Evolutionary conservation across 176 grass and related monocot genomes (phyloP), one percentile per base, ranked within the genome.

Genomic region (Aegilops bicornis): DNA sequence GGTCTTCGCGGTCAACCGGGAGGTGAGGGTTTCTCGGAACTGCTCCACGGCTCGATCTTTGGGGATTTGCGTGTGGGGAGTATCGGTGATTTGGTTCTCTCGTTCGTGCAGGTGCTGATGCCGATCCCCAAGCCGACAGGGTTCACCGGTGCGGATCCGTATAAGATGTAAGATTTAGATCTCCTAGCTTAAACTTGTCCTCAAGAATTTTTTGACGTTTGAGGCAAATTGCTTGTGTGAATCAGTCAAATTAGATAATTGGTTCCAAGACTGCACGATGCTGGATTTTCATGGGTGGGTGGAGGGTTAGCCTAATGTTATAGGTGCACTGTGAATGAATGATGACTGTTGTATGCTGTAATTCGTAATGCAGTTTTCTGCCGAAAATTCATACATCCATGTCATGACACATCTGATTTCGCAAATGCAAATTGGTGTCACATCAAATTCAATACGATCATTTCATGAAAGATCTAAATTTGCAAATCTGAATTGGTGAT

Each of bases 121-220:
- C 94, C 97, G 52, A 99, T 99, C 47, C 62, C 92, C 16, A 94
- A 96, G 87, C 97, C 97, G 15, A 93, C 87, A 2, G 97, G 89
- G 64, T 99, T 89, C 73, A 99, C 94, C 22, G 97, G 94, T 17
- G 90, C 97, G 29, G 94, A 99, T 99, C 92, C 97, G 3, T 99
- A 99, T 78, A 99, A 99, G 80, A 87, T 99, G 97, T 85, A 73
- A 17, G 17, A 69, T 87, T 35, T 36, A 11, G 73, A 79, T 56
- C 15, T 52, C 67, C 5, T 40, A 31, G 30, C 59, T 72, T 78
- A 36, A 58, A 19, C 65, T 59, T 78, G 64, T 20, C n/a, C 77
- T 32, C 15, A 4, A 35, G 70, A 22, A 33, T 36, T 84, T 36
- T 13, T 47, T 61, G 48, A 8, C 48, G 11, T 79, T 65, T 14